phyloP scores from a whole-genome alignment of 495 filamentous ascomycete genomes.

The Neurospora sp. region DNA sequence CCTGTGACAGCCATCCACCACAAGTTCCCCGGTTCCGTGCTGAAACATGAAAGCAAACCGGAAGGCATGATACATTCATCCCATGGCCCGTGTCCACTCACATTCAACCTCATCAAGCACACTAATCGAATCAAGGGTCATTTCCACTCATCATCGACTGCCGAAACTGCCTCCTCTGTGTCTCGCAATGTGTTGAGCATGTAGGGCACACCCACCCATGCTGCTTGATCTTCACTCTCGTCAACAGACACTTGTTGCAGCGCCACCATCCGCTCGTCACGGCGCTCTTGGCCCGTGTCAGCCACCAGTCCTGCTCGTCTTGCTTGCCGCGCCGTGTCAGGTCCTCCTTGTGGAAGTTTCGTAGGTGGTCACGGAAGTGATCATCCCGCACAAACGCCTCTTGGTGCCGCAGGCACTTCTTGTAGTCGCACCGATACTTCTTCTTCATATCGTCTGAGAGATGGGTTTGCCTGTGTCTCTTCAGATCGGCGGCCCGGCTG shows the following conservation, averaged over 20 bases:
- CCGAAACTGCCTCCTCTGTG: constrained; percentile 10
- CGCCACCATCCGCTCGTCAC: constrained; percentile 36
- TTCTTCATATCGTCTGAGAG: constrained; percentile 21
- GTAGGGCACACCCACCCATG: constrained; percentile 29
- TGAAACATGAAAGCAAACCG: background rate
- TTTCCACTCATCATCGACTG: background rate
- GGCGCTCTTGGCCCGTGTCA: constrained; percentile 1
- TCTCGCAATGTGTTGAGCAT: constrained; percentile 32
- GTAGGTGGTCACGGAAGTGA: constrained; percentile 40
- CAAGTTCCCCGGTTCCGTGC: background rate
- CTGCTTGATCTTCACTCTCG: constrained; percentile 20
- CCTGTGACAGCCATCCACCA: background rate
- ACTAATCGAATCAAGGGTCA: background rate
- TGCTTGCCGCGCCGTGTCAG: constrained; percentile 22
- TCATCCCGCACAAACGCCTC: constrained; percentile 32
- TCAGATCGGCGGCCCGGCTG: constrained; percentile 36
- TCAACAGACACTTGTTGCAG: constrained; percentile 32
- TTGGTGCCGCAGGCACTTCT: constrained; percentile 24
- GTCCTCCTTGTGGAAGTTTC: constrained; percentile 41
- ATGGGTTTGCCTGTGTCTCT: constrained; percentile 35
- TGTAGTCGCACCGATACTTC: constrained; percentile 32
- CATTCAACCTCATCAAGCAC: background rate
- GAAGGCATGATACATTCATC: background rate
- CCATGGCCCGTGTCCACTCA: background rate
- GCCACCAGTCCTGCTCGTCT: constrained; percentile 15